Conservation (phyloP, 108 stramenopile genomes). For the Skeletonema grethae region DNA sequence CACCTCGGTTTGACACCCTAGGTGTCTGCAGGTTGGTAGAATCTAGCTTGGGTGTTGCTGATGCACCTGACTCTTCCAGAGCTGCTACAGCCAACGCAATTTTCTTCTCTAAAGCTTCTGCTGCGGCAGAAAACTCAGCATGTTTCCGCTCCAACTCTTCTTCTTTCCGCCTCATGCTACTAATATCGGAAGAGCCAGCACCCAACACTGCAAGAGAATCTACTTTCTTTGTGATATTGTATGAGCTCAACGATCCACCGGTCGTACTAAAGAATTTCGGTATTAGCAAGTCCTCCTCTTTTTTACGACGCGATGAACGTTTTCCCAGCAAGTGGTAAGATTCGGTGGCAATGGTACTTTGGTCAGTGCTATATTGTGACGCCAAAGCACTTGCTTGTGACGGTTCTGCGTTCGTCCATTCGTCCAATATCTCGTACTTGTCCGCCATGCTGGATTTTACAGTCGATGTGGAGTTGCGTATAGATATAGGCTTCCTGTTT, state of each 20-base stretch:
- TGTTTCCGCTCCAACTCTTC: neutral
- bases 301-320: neutral
- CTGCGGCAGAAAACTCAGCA: conserved; percentile 3
- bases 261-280: neutral
- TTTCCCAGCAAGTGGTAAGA: neutral
- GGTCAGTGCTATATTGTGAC: neutral
- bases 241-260: neutral
- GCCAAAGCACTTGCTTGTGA: neutral
- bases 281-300: neutral
- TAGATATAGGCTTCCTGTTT: neutral
- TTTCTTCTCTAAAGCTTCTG: neutral
- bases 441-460: neutral
- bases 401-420: neutral
- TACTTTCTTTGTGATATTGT: neutral
- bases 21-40: neutral
- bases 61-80: neutral
- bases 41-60: neutral
- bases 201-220: neutral
- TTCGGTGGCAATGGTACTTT: neutral
- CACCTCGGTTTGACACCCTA: neutral
- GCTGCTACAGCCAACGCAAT: neutral
- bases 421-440: neutral
- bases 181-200: neutral
- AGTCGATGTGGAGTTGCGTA: too few relatives aligned
- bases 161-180: neutral